Percentiles rank a stretch among this genome's conserved stretches.
Conservation (phyloP, 83 land plant genomes). For the Diphasiastrum complanatum region DNA sequence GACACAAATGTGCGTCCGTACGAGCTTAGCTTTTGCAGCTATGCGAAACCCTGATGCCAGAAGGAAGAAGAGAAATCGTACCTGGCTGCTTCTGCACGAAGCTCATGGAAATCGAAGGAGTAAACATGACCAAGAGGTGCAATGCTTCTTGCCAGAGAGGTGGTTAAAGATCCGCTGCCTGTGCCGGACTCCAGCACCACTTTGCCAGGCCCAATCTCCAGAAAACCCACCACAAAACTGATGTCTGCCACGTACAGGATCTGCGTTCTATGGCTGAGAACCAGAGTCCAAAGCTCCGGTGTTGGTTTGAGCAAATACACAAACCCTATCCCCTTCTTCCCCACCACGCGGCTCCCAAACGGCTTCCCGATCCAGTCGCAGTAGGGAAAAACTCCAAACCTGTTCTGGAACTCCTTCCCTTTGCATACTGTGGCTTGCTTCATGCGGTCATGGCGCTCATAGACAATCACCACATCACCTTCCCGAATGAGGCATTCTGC, state of each 20-base stretch:
- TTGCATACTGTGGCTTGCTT: constrained; percentile 64
- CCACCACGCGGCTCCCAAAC: constrained; percentile 73
- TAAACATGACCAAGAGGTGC: constrained; percentile 81
- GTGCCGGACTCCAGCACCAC: constrained; percentile 86
- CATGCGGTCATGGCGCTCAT: constrained; percentile 74
- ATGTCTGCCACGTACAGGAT: constrained; percentile 91
- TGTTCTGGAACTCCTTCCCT: constrained; percentile 49
- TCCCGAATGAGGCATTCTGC: no score
- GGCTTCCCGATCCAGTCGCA: constrained; percentile 88
- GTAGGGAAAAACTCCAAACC: constrained; percentile 70
- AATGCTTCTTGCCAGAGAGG: constrained; percentile 76
- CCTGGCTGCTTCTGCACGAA: constrained; percentile 77
- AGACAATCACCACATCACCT: constrained; percentile 81
- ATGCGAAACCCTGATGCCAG: no score
- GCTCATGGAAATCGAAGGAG: constrained; percentile 93
- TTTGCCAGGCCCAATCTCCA: constrained; percentile 82
- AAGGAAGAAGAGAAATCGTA: constrained; percentile 7
- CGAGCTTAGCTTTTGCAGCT: no score
- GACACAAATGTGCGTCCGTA: no score
- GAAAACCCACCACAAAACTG: constrained; percentile 67
- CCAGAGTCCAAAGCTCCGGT: constrained; percentile 90
- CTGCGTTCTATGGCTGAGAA: constrained; percentile 91
- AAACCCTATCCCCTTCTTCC: constrained; percentile 61
- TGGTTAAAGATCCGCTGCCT: constrained; percentile 84
- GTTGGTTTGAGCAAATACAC: constrained; percentile 77